These are phyloP conservation scores for Ruellia speciosa DNA, from an alignment of 305 asterid genomes.

Conservation along the genomic window DNA sequence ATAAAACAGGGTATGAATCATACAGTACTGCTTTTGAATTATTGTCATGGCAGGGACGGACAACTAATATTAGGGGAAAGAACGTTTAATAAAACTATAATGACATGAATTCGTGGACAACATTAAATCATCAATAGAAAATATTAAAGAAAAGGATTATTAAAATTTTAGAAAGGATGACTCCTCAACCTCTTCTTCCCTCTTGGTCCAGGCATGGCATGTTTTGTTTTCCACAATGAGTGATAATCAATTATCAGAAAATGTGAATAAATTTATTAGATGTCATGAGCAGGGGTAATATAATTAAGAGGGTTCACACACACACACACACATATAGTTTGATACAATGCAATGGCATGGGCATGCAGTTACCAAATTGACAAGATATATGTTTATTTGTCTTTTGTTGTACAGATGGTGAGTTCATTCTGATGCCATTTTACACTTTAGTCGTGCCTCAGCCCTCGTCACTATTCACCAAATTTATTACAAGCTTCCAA, in stretches of 20 bases:
- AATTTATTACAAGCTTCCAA: slow-evolving; percentile 7
- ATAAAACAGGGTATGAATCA: background rate
- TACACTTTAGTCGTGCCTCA: background rate
- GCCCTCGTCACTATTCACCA: slow-evolving; percentile 10
- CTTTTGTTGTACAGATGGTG: slow-evolving; percentile 22
- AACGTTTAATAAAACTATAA: too few relatives aligned
- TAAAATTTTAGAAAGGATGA: too few relatives aligned
- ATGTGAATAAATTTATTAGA: background rate
- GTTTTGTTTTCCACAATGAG: background rate
- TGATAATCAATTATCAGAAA: background rate
- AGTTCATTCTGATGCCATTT: slow-evolving; percentile 18
- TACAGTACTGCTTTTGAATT: background rate
- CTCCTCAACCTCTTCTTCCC: too few relatives aligned
- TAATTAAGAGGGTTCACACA: background rate
- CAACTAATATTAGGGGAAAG: too few relatives aligned
- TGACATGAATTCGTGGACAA: too few relatives aligned
- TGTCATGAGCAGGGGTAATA: background rate
- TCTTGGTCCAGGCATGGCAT: background rate
- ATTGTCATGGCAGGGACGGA: too few relatives aligned
- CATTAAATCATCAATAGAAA: too few relatives aligned
- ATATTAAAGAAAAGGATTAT: too few relatives aligned
- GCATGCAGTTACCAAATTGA: too few relatives aligned
- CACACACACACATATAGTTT: background rate
- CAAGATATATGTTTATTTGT: background rate
- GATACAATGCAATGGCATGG: background rate